Evolutionary conservation across 306 rosid genomes (phyloP).

Genomic region (Luffa acutangula): DNA sequence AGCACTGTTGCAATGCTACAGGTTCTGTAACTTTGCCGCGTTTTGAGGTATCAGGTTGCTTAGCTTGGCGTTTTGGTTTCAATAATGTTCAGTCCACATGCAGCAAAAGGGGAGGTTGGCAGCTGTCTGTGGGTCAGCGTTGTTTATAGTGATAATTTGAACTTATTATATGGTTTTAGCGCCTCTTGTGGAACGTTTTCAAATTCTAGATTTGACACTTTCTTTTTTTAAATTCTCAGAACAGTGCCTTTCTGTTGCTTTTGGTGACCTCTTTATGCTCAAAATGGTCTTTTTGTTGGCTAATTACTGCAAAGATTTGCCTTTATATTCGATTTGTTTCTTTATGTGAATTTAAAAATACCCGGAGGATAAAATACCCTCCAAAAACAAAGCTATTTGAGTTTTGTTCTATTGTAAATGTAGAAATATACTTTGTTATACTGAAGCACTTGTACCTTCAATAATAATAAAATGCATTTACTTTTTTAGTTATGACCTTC

Average conservation of each 20-base stretch:
- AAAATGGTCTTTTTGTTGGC: neutral
- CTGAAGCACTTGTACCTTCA: neutral
- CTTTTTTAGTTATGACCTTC: neutral
- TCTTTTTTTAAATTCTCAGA: neutral
- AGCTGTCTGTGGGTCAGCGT: slow-evolving; percentile 10
- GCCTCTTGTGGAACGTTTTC: neutral
- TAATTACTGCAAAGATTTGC: neutral
- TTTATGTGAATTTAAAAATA: neutral
- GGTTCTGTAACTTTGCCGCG: neutral
- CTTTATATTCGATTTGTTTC: neutral
- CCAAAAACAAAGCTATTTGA: neutral
- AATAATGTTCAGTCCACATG: slow-evolving; percentile 7
- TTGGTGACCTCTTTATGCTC: neutral
- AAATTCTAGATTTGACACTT: neutral
- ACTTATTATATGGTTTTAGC: neutral
- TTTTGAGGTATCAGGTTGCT: neutral
- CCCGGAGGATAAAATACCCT: neutral
- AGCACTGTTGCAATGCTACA: neutral
- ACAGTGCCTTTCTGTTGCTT: neutral
- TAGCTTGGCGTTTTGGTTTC: slow-evolving; percentile 7
- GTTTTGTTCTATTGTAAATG: neutral
- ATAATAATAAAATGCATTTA: neutral
- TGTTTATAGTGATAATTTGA: neutral
- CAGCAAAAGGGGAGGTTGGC: slow-evolving; percentile 3
- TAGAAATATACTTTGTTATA: neutral